A percentile compares a stretch with the other conserved stretches of the same genome.
Conservation (phyloP, 192 early-diverging fungal genomes). For the Oehlia diaphana region DNA sequence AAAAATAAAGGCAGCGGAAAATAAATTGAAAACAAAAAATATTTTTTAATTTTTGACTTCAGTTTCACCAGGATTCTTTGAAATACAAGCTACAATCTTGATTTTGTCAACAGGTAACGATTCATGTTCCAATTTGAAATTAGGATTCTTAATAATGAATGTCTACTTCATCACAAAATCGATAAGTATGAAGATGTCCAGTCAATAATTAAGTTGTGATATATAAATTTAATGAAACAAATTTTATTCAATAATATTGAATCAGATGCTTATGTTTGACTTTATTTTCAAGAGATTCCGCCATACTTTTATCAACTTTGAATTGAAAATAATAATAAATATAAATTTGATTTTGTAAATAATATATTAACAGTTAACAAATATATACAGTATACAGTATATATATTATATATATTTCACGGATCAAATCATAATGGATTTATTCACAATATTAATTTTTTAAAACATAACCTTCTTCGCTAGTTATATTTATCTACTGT, state of each 20-base stretch:
- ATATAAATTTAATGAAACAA: no score
- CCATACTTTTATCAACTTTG: constrained; percentile 85
- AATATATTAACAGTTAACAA: constrained; percentile 5
- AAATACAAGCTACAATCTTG: constrained; percentile 94
- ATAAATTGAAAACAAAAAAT: not conserved
- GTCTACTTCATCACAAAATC: constrained; percentile 98
- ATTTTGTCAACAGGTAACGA: constrained; percentile 80
- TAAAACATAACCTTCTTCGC: constrained; percentile 79
- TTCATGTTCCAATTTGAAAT: constrained; percentile 87
- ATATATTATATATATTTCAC: no score
- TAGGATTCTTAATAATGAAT: constrained; percentile 84
- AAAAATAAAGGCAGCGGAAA: no score
- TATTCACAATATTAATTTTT: not conserved
- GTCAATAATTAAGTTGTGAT: constrained; percentile 28
- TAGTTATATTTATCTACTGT: constrained; percentile 50
- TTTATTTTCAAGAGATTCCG: constrained; percentile 78
- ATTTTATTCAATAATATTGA: no score
- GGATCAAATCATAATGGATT: no score
- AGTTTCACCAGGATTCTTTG: constrained; percentile 70
- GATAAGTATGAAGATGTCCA: constrained; percentile 89
- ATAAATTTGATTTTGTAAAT: not conserved
- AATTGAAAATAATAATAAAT: no score
- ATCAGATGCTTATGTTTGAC: constrained; percentile 63
- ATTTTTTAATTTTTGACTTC: constrained; percentile 13
- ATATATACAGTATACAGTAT: no score